Evolutionary conservation across 2,329 filamentous ascomycete genomes (phyloP), one percentile per base, ranked within the genome.

Genomic region (Aspergillus fructus): DNA sequence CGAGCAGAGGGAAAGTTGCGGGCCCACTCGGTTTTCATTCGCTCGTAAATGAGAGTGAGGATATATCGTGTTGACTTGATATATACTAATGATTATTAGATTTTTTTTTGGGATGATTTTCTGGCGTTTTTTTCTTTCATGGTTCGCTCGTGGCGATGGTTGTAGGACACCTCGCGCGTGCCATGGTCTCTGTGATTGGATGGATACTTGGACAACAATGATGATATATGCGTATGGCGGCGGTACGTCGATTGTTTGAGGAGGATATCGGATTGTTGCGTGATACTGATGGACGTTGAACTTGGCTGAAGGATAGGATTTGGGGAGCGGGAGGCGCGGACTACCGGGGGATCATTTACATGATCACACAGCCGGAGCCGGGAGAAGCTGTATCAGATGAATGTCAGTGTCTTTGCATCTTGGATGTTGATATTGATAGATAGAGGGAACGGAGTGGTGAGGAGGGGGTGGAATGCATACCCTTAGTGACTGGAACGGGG

Each of bases 281-380:
- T 30, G 27, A 30, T 30, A 30, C 27, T 11, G 27, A 9, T 3
- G 27, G 9, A 11, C 27, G 9, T 30, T 30, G 27, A 11, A 30
- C 2, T 30, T 30, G 27, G 27, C 27, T 30, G 27, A 30, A 30
- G 27, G 34, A 37, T 2, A 47, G 39, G 21, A 50, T 19, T 49
- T 45, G 19, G 51, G 48, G 12, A 23, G 51, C 45, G 52, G 42
- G 37, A 7, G 33, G 27, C 23, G 33, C 23, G 5, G 33, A 13
- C 23, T 37, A 41, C 49, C 19, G 33, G 40, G 55, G n/a, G 41
- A 17, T 34, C 17, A 51, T 64, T 65, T 65, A 70, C 69, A 71
- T 71, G 52, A 71, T 59, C 39, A 68, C 62, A 60, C 69, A 71
- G 58, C 69, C 68, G 53, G 66, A 66, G 33, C 67, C 67, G 55